phyloP scores from a whole-genome alignment of 2,329 filamentous ascomycete species.

The Sclerotinia minor region DNA sequence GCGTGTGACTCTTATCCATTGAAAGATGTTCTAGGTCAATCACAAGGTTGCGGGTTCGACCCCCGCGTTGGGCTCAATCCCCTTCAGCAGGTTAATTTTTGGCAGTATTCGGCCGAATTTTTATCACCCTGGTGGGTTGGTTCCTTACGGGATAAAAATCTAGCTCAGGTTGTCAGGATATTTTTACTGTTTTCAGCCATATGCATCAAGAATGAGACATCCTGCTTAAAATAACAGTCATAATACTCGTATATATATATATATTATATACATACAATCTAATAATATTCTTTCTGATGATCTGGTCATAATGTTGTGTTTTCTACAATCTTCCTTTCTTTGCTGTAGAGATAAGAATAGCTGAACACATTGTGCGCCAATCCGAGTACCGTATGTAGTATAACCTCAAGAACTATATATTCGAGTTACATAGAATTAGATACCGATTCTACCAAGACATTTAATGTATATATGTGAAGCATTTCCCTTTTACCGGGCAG shows the following conservation, averaged over 20 bases:
- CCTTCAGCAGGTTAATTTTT: conserved; percentile 8
- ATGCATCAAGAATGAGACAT: not conserved
- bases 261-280: not conserved
- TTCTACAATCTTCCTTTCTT: not conserved
- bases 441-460: not conserved
- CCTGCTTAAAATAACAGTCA: not conserved
- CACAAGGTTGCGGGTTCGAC: conserved; percentile 50
- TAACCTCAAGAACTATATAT: not conserved
- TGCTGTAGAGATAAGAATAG: not conserved
- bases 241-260: not conserved
- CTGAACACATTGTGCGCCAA: not conserved
- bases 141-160: not conserved
- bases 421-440: not conserved
- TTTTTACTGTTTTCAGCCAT: not conserved
- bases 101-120: not conserved
- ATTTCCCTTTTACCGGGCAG: not conserved
- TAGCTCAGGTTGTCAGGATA: not conserved
- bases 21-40: conserved; percentile 31
- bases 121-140: not conserved
- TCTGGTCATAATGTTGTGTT: not conserved
- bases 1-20: conserved; percentile 39
- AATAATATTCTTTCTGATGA: not conserved
- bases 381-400: too few species aligned
- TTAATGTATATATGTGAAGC: not conserved
- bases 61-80: conserved; percentile 43